phyloP scores from a whole-genome alignment of 164 flowering plant species.

The Akebia trifoliata region DNA sequence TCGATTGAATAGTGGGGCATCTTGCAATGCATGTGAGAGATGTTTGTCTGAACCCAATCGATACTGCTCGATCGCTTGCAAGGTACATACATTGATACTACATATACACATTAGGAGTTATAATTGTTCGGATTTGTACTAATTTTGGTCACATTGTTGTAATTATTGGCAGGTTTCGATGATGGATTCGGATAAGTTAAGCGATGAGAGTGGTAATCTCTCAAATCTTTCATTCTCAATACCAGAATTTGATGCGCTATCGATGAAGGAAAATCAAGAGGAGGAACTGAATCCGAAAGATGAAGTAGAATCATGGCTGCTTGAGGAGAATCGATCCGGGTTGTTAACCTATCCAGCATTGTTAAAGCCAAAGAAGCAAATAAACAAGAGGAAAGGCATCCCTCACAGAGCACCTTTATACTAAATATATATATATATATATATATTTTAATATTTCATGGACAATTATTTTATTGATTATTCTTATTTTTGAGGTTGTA shows the following conservation, averaged over 20 bases:
- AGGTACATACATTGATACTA: conserved; percentile 25
- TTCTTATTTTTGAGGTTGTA: no score
- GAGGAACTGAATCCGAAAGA: neutral
- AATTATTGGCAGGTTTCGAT: conserved; percentile 8
- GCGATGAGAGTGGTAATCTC: neutral
- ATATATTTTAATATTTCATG: no score
- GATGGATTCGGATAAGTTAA: neutral
- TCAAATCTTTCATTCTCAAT: neutral
- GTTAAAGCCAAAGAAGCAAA: conserved; percentile 36
- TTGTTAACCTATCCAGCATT: neutral
- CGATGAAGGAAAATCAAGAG: neutral
- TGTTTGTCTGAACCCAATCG: conserved; percentile 52
- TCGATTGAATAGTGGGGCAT: conserved; percentile 37
- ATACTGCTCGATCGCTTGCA: conserved; percentile 73
- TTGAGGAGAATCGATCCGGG: neutral
- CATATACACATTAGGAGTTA: neutral
- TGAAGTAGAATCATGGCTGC: neutral
- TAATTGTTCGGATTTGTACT: neutral
- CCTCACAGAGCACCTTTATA: conserved; percentile 49
- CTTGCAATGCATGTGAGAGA: conserved; percentile 58
- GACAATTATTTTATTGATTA: no score
- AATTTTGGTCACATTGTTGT: neutral
- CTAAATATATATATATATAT: no score
- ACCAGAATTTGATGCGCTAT: neutral
- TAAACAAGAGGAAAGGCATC: conserved; percentile 42